Evolutionary conservation across 108 stramenopile genomes (phyloP).

Genomic region (Cyclotella baltica): DNA sequence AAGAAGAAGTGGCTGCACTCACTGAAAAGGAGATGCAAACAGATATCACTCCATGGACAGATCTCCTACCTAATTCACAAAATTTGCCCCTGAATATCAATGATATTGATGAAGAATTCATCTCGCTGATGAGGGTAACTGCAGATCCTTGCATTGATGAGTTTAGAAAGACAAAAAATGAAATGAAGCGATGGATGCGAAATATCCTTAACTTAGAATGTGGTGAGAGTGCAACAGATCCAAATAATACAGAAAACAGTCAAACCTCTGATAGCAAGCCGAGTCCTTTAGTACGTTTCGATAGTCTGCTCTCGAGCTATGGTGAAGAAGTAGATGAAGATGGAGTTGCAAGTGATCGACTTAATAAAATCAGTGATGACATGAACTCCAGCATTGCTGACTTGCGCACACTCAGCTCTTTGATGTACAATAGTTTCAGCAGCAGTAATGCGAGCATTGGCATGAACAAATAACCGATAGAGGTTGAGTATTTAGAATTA

Average conservation of each 20-base stretch:
- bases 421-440: neutral
- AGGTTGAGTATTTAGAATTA: too few species aligned
- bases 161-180: constrained; percentile 14
- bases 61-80: neutral
- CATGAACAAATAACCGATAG: neutral
- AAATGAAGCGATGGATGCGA: constrained; percentile 22
- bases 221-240: neutral
- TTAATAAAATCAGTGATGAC: constrained; percentile 5
- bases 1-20: constrained; percentile 14
- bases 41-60: constrained; percentile 5
- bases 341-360: constrained; percentile 5
- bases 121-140: constrained; percentile 10
- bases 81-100: neutral
- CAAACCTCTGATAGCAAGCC: neutral
- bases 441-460: neutral
- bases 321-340: constrained; percentile 22
- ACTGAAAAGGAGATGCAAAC: neutral
- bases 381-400: neutral
- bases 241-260: neutral
- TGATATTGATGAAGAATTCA: constrained; percentile 39
- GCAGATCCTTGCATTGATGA: neutral
- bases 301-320: constrained; percentile 15
- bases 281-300: neutral
- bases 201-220: constrained; percentile 10
- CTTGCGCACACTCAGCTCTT: neutral